Base-by-base conservation (phyloP, 139 green algal genomes). In the Picochlorum sp. region DNA sequence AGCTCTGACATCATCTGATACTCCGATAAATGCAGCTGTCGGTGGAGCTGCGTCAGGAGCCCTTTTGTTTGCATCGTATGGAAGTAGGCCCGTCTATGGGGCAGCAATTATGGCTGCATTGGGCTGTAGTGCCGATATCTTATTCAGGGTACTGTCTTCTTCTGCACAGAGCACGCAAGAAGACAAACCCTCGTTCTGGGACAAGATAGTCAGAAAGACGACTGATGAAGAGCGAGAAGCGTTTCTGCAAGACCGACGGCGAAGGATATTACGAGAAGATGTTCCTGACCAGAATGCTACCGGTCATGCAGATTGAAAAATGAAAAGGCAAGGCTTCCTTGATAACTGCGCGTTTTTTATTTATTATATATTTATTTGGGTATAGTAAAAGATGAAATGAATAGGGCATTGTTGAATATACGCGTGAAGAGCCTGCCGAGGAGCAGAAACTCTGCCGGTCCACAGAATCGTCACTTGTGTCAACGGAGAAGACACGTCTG, bases 1-100 rank as follows among this genome's bases (percentile, higher is more conserved):
- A 5, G 51, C 67, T 18, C 11, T 74, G 30, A 59, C 69, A 41
- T 71, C 72, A 50, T 23, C 30, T 14, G 74, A 80, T 49, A 75
- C 57, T 60, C 57, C 63, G 3, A 13, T 56, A 28, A 80, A 80
- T 65, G 71, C 69, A 31, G 55, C 67, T 45, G n/a, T 74, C n/a
- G 74, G 47, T 24, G 74, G 74, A 15, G 65, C 72, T 21, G 72
- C 50, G 18, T 56, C 60, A 3, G 74, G 74, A 14, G 60, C 70
- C 21, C 23, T 80, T 16, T 65, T 80, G 3, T 75, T 63, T 21
- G 26, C 28, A 16, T 37, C 52, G 18, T 28, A 70, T 28, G 50
- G 21, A 6, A 20, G 23, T 62, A 7, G 10, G 1, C 15, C 49
- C 26, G 45, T n/a, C 3, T 57, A 20, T 0, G 70, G 70, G 8